A percentile compares a stretch with the other conserved stretches of the same genome.
Conservation (phyloP, 2,329 filamentous ascomycete species). For the Trichocomaceae sp. region DNA sequence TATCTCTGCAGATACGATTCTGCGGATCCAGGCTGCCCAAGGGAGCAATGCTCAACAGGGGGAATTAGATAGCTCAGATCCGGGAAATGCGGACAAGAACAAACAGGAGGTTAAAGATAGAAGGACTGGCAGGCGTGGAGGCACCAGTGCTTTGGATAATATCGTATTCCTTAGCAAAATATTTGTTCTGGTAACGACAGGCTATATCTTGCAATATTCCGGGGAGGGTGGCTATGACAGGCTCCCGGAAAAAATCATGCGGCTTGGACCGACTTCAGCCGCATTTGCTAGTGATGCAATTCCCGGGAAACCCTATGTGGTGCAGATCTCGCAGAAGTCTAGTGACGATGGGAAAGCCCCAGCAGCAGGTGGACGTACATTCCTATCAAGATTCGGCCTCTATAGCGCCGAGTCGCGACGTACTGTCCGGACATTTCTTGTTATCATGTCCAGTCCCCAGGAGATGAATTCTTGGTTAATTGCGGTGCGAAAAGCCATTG, state of each 20-base stretch:
- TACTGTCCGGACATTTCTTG: conserved; percentile 35
- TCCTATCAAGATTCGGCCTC: conserved; percentile 37
- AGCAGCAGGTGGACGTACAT: conserved; percentile 23
- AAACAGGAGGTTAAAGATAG: conserved; percentile 31
- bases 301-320: conserved; percentile 43
- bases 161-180: conserved; percentile 40
- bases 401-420: conserved; percentile 28
- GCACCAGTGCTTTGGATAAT: conserved; percentile 33
- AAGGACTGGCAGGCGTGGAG: conserved; percentile 30
- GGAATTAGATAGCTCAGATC: conserved; percentile 15
- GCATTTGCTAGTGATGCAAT: conserved; percentile 47
- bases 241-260: conserved; percentile 43
- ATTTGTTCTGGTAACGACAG: conserved; percentile 39
- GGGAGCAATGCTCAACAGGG: conserved; percentile 15
- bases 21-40: conserved; percentile 47
- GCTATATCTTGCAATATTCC: conserved; percentile 42
- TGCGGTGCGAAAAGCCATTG: conserved; percentile 41
- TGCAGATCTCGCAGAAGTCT: conserved; percentile 39
- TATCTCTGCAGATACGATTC: conserved; percentile 61
- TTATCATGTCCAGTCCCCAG: conserved; percentile 39
- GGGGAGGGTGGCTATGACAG: conserved; percentile 40
- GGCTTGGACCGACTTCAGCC: conserved; percentile 39
- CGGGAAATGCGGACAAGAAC: conserved; percentile 22
- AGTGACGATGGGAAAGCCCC: conserved; percentile 24
- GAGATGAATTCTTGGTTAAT: conserved; percentile 42